Evolutionary conservation across 2,329 filamentous ascomycete species (phyloP).

Genomic region (Aureobasidium sp.): DNA sequence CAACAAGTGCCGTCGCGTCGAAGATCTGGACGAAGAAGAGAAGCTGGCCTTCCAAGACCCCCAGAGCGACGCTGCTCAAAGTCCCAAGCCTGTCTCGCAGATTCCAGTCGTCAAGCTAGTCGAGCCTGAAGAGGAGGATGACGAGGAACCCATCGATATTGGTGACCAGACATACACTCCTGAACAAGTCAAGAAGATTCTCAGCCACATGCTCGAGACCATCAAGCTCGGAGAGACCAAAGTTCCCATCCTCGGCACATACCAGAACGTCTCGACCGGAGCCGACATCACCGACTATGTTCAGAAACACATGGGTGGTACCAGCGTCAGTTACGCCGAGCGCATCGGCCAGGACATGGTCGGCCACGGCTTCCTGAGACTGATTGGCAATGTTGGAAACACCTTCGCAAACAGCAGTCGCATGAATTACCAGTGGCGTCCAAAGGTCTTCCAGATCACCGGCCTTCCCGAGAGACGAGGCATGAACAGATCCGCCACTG

Average conservation of each 20-base stretch:
- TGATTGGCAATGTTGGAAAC: slow-evolving; percentile 90
- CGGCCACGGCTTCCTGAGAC: slow-evolving; percentile 71
- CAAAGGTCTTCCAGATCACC: slow-evolving; percentile 80
- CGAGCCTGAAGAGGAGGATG: slow-evolving; percentile 49
- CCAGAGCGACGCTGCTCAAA: slow-evolving; percentile 39
- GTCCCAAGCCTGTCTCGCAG: slow-evolving; percentile 35
- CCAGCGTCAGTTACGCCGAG: slow-evolving; percentile 84
- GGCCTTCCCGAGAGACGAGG: slow-evolving; percentile 85
- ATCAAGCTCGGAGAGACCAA: slow-evolving; percentile 87
- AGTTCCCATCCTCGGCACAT: slow-evolving; percentile 89
- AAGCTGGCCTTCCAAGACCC: slow-evolving; percentile 95
- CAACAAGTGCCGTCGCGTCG: slow-evolving; percentile 94
- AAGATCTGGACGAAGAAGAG: slow-evolving; percentile 96
- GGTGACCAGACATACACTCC: slow-evolving; percentile 79
- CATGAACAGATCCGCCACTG: slow-evolving; percentile 65
- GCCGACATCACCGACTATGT: slow-evolving; percentile 94
- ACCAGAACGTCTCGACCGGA: slow-evolving; percentile 84
- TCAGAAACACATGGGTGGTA: slow-evolving; percentile 76
- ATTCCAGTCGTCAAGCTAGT: slow-evolving; percentile 81
- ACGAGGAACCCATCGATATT: slow-evolving; percentile 80
- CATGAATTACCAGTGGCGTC: slow-evolving; percentile 95
- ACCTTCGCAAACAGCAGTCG: slow-evolving; percentile 96
- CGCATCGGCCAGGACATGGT: slow-evolving; percentile 91
- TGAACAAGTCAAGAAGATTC: slow-evolving; percentile 84
- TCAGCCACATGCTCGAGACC: slow-evolving; percentile 75